Evolutionary conservation across 2,329 filamentous ascomycete genomes (phyloP).

Genomic region (Claviceps pusilla): DNA sequence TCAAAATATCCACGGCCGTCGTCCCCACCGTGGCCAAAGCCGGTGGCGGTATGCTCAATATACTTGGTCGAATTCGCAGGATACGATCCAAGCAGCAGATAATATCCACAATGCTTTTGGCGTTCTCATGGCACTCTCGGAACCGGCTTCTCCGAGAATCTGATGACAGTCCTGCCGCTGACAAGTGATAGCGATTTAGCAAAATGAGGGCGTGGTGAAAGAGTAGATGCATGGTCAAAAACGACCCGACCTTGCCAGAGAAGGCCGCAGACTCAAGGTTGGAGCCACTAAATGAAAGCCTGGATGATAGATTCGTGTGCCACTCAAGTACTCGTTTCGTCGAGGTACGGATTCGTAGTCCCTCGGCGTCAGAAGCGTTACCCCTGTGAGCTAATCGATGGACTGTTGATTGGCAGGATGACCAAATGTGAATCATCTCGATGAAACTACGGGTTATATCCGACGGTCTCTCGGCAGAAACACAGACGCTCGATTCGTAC

Average conservation of each 20-base stretch:
- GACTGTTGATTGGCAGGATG: slow-evolving; percentile 44
- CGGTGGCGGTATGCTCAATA: slow-evolving; percentile 35
- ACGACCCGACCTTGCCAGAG: slow-evolving; percentile 39
- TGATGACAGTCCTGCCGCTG: slow-evolving; percentile 21
- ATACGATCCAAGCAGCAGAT: slow-evolving; percentile 25
- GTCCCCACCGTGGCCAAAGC: slow-evolving; percentile 48
- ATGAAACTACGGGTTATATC: slow-evolving; percentile 46
- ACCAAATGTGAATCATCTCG: slow-evolving; percentile 50
- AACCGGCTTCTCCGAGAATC: slow-evolving; percentile 30
- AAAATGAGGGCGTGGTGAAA: slow-evolving; percentile 50
- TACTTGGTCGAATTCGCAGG: slow-evolving; percentile 16
- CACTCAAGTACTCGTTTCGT: slow-evolving; percentile 41
- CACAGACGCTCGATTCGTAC: slow-evolving; percentile 15
- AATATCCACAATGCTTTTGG: slow-evolving; percentile 35
- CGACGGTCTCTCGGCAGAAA: slow-evolving; percentile 15
- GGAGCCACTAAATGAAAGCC: slow-evolving; percentile 36
- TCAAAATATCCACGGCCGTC: slow-evolving; percentile 51
- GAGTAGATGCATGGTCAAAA: slow-evolving; percentile 51
- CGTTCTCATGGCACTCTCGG: slow-evolving; percentile 34
- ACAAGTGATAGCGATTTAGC: slow-evolving; percentile 45
- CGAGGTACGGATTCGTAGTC: slow-evolving; percentile 28
- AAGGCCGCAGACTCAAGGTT: slow-evolving; percentile 43
- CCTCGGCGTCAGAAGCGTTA: slow-evolving; percentile 13
- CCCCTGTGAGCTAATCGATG: slow-evolving; percentile 24
- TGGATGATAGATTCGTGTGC: slow-evolving; percentile 38